Evolutionary conservation across 2,329 filamentous ascomycete genomes (phyloP).

Genomic region (Phialophora expanda): DNA sequence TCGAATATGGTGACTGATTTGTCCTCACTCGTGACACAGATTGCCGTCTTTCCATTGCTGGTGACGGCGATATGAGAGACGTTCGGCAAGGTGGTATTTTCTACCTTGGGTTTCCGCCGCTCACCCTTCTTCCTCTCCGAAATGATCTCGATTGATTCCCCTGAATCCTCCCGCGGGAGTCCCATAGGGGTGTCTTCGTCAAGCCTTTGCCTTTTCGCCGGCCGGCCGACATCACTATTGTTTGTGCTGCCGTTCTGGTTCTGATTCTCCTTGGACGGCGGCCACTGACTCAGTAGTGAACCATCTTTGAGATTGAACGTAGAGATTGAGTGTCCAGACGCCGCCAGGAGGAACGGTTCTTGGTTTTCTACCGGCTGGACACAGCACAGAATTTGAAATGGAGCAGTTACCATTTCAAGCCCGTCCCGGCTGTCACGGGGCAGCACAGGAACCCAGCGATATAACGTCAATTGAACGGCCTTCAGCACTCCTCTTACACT

Average conservation of each 20-base stretch:
- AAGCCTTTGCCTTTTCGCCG: slow-evolving; percentile 53
- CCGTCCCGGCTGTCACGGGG: not conserved
- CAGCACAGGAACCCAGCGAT: not conserved
- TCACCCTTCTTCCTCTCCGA: slow-evolving; percentile 39
- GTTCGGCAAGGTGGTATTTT: slow-evolving; percentile 51
- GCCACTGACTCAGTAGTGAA: slow-evolving; percentile 67
- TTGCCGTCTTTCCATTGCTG: slow-evolving; percentile 67
- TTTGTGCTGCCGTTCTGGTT: slow-evolving; percentile 39
- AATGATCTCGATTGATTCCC: slow-evolving; percentile 40
- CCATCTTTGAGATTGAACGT: slow-evolving; percentile 67
- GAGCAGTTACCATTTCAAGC: slow-evolving; percentile 47
- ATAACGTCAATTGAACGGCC: not conserved
- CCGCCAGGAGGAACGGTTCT: slow-evolving; percentile 68
- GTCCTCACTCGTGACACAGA: slow-evolving; percentile 86
- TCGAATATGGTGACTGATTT: slow-evolving; percentile 86
- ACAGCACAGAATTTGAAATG: slow-evolving; percentile 68
- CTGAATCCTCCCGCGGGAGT: slow-evolving; percentile 32
- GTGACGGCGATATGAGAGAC: slow-evolving; percentile 73
- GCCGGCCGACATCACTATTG: slow-evolving; percentile 44
- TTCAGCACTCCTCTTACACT: not conserved
- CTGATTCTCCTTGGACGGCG: slow-evolving; percentile 41
- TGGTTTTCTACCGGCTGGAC: slow-evolving; percentile 42
- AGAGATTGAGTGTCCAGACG: slow-evolving; percentile 73
- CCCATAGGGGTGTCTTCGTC: slow-evolving; percentile 34
- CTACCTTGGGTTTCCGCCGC: slow-evolving; percentile 33